A percentile compares a stretch with the other conserved stretches of the same genome.
These are phyloP conservation scores for Sporisorium scitamineum DNA, from an alignment of 1,284 basidiomycete genomes.

Conservation along the genomic window DNA sequence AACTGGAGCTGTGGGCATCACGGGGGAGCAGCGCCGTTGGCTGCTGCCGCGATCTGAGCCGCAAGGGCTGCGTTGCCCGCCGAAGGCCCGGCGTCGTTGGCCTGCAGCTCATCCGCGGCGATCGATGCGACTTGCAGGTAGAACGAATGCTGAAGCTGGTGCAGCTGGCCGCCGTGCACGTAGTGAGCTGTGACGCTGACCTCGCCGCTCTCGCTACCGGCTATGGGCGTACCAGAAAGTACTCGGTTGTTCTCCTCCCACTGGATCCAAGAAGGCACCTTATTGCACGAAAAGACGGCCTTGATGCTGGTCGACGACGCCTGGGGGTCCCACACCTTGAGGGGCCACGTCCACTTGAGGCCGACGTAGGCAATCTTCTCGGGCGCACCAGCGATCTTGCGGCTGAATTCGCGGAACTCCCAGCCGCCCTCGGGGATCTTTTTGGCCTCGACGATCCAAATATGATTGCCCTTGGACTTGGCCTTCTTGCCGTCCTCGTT, in stretches of 20 bases:
- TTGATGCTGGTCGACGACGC: slow-evolving; percentile 72
- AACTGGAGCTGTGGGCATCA: slow-evolving; percentile 9
- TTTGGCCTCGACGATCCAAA: slow-evolving; percentile 98
- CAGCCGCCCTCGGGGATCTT: slow-evolving; percentile 81
- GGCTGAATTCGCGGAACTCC: slow-evolving; percentile 91
- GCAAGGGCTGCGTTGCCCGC: slow-evolving; percentile 21
- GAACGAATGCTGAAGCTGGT: slow-evolving; percentile 64
- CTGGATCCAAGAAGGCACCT: slow-evolving; percentile 83
- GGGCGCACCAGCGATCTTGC: slow-evolving; percentile 61
- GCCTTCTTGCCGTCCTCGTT: slow-evolving; percentile 99
- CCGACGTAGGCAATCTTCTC: slow-evolving; percentile 75
- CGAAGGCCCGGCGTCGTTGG: slow-evolving; percentile 29
- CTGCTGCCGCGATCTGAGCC: slow-evolving; percentile 15
- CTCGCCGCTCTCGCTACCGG: slow-evolving; percentile 53
- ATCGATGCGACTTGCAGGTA: slow-evolving; percentile 54
- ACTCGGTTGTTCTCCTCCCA: slow-evolving; percentile 78
- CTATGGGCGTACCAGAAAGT: slow-evolving; percentile 57
- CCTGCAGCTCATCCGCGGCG: slow-evolving; percentile 38
- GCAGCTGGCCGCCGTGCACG: slow-evolving; percentile 59
- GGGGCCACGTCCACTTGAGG: slow-evolving; percentile 91
- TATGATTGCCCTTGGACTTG: slow-evolving; percentile 99
- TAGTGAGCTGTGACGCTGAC: slow-evolving; percentile 63
- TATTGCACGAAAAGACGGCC: slow-evolving; percentile 83
- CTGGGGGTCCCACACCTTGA: slow-evolving; percentile 97
- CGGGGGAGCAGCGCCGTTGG: neutral